These are phyloP conservation scores for Helicocarpus griseus DNA, from an alignment of 2,329 filamentous ascomycete genomes.

Conservation along the genomic window DNA sequence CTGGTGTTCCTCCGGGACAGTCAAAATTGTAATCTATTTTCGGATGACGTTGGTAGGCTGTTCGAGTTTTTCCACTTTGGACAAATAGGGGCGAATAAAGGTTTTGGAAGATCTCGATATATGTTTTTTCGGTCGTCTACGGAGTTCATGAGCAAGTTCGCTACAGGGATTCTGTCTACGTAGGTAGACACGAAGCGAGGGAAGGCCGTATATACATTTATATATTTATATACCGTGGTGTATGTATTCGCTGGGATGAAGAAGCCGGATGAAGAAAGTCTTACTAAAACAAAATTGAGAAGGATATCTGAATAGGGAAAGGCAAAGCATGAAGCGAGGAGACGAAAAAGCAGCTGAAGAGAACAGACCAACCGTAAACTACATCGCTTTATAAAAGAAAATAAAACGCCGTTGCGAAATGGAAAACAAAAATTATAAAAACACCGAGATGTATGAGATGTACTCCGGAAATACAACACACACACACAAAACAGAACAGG, in stretches of 20 bases:
- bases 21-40: neutral
- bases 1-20: slow-evolving; percentile 1
- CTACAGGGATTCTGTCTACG: no score
- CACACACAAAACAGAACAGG: neutral
- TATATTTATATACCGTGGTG: no score
- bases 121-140: no score
- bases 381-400: neutral
- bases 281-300: neutral
- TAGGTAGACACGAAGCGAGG: no score
- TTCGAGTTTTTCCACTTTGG: no score
- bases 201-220: no score
- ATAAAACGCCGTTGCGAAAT: neutral
- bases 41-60: neutral
- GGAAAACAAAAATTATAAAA: neutral
- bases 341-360: neutral
- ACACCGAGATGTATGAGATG: neutral
- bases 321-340: neutral
- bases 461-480: neutral
- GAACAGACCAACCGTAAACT: neutral
- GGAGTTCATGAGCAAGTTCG: no score
- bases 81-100: no score
- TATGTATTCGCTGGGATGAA: no score
- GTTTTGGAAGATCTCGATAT: no score
- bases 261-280: no score
- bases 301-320: neutral